Percentiles rank a stretch among this genome's conserved stretches.
These are phyloP conservation scores for Phytophthora citricola DNA, from an alignment of 352 stramenopile genomes.

Conservation along the genomic window DNA sequence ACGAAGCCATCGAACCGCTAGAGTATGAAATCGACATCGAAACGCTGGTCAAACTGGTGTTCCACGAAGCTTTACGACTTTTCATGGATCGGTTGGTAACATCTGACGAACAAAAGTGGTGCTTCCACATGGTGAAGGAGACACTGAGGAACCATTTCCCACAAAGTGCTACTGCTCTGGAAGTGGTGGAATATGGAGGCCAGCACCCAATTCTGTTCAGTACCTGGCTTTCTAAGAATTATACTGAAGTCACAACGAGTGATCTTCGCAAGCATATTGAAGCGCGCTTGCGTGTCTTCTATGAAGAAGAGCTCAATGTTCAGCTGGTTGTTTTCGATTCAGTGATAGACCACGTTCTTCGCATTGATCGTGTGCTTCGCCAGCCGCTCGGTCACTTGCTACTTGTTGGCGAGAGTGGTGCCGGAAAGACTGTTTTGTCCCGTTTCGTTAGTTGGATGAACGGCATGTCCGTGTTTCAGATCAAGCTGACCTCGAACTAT, in stretches of 20 bases:
- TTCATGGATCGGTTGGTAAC: constrained; percentile 99
- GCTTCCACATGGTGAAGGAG: constrained; percentile 89
- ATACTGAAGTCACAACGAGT: constrained; percentile 92
- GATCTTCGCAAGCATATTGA: constrained; percentile 97
- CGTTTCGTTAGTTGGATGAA: constrained; percentile 99
- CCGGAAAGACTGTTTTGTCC: constrained; percentile 99
- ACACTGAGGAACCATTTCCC: constrained; percentile 85
- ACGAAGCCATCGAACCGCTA: constrained; percentile 97
- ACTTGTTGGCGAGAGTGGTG: constrained; percentile 98
- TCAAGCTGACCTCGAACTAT: constrained; percentile 99
- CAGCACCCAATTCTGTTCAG: constrained; percentile 97
- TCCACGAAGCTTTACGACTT: constrained; percentile 98
- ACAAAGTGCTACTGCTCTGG: constrained; percentile 75
- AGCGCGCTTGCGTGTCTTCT: constrained; percentile 98
- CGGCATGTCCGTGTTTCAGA: constrained; percentile 99
- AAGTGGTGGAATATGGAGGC: constrained; percentile 73
- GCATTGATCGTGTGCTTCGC: constrained; percentile 97
- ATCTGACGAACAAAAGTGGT: constrained; percentile 97
- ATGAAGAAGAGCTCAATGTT: constrained; percentile 99
- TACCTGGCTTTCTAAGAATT: constrained; percentile 98
- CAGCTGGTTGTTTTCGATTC: constrained; percentile 99
- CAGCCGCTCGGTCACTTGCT: constrained; percentile 99
- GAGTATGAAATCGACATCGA: constrained; percentile 96
- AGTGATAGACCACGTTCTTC: constrained; percentile 98
- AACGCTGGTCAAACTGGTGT: constrained; percentile 97